Evolutionary conservation across 2,329 filamentous ascomycete species (phyloP).

Genomic region (Plenodomus tracheiphilus): DNA sequence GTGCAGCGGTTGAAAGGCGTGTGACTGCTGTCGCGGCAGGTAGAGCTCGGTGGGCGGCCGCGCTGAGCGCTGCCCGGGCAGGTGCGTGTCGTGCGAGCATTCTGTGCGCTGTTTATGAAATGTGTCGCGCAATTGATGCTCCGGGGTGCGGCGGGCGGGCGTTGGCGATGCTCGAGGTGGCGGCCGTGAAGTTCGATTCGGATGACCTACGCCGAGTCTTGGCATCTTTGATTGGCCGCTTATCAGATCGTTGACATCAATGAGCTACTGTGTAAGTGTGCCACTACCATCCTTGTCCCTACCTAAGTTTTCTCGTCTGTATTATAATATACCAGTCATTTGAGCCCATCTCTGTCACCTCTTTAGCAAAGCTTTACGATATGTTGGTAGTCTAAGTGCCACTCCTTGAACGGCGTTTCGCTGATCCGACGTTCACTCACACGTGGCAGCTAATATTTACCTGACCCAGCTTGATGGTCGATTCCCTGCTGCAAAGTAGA

Average conservation of each 20-base stretch:
- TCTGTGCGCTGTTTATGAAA: constrained; percentile 27
- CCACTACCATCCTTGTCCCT: background rate
- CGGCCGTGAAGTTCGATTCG: constrained; percentile 31
- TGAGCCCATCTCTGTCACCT: no score
- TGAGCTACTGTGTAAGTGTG: no score
- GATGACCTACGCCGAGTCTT: constrained; percentile 21
- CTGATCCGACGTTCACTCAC: no score
- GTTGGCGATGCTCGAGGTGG: constrained; percentile 35
- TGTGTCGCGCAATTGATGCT: constrained; percentile 45
- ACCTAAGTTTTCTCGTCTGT: no score
- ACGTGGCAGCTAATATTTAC: no score
- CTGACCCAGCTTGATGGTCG: no score
- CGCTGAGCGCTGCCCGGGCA: constrained; percentile 44
- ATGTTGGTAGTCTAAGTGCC: no score
- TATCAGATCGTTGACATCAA: constrained; percentile 28
- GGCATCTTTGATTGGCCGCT: constrained; percentile 22
- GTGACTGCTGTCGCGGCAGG: constrained; percentile 45
- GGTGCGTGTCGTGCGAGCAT: constrained; percentile 50
- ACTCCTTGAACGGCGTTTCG: no score
- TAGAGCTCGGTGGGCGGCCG: constrained; percentile 47
- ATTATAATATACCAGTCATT: no score
- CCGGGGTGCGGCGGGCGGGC: constrained; percentile 28
- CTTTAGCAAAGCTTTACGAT: no score
- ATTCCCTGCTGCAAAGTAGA: no score
- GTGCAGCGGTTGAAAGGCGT: constrained; percentile 48